Conservation (phyloP, 148 eudicot species). For the Nepenthes gracilis region DNA sequence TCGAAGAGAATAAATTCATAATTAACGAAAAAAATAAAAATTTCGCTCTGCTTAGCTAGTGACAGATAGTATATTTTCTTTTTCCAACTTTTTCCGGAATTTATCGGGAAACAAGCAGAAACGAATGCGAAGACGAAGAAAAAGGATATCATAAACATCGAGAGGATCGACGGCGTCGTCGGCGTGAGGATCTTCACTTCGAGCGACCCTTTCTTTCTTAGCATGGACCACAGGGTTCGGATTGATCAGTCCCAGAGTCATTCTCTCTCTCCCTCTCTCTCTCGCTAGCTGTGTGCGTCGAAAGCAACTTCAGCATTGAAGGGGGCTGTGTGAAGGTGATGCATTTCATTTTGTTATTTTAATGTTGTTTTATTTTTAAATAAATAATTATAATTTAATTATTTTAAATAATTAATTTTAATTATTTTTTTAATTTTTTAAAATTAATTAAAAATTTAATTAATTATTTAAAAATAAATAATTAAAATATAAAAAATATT, state of each 20-base stretch:
- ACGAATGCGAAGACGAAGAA: not conserved
- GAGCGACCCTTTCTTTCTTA: slow-evolving; percentile 58
- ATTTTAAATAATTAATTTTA: too few species aligned
- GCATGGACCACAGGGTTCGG: slow-evolving; percentile 89
- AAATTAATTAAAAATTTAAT: too few species aligned
- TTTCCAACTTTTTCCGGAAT: not conserved
- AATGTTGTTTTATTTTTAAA: too few species aligned
- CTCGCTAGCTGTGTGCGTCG: not conserved
- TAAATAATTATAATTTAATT: too few species aligned
- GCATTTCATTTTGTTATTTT: too few species aligned
- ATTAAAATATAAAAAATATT: too few species aligned
- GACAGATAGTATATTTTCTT: too few species aligned
- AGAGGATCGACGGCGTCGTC: slow-evolving; percentile 74
- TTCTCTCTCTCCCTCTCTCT: slow-evolving; percentile 9
- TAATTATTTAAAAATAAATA: too few species aligned
- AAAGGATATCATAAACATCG: slow-evolving; percentile 91
- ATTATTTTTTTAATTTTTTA: too few species aligned
- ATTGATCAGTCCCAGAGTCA: slow-evolving; percentile 79
- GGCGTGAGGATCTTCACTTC: slow-evolving; percentile 29
- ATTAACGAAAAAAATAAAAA: not conserved
- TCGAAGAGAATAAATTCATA: not conserved
- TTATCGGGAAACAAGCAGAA: not conserved
- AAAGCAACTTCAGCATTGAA: too few species aligned
- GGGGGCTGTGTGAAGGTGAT: too few species aligned
- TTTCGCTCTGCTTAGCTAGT: too few species aligned